Evolutionary conservation across 106 monocot species (phyloP).

Genomic region (Xerophyta viscosa): DNA sequence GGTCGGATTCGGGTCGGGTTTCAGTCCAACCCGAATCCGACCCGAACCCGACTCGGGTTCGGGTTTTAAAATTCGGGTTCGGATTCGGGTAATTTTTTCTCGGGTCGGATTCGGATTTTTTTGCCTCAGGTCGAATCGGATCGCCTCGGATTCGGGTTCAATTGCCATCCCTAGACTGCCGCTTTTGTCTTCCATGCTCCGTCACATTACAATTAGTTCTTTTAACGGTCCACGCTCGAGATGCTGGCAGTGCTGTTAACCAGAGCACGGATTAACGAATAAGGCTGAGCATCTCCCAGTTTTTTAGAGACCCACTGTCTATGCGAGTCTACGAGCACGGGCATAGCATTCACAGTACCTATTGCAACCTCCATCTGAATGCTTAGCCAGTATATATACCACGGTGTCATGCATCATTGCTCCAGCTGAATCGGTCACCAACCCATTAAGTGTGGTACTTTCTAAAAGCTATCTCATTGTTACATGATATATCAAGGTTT

Average conservation of each 20-base stretch:
- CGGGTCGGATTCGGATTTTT: too few relatives aligned
- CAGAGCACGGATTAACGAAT: constrained; percentile 44
- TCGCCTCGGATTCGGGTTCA: too few relatives aligned
- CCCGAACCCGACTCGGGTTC: too few relatives aligned
- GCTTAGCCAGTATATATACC: constrained; percentile 54
- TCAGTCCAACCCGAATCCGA: too few relatives aligned
- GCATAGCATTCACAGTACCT: constrained; percentile 34
- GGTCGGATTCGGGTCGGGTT: too few relatives aligned
- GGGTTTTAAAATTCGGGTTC: too few relatives aligned
- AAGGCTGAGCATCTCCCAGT: constrained; percentile 73
- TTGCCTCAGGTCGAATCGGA: too few relatives aligned
- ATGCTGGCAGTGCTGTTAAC: constrained; percentile 27
- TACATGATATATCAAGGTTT: too few relatives aligned
- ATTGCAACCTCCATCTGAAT: constrained; percentile 45
- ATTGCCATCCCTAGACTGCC: too few relatives aligned
- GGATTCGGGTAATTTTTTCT: too few relatives aligned
- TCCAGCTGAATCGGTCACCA: constrained; percentile 40
- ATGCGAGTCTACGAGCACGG: constrained; percentile 55
- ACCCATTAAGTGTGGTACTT: constrained; percentile 50
- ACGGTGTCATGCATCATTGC: constrained; percentile 54
- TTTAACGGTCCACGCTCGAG: constrained; percentile 26
- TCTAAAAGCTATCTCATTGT: constrained; percentile 53
- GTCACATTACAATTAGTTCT: constrained; percentile 26
- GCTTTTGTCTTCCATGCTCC: constrained; percentile 37
- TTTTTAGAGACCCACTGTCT: constrained; percentile 44